Evolutionary conservation across 1,284 basidiomycete species (phyloP), one percentile per base, ranked within the genome.

Genomic region (Pulchroboletus neoregius): DNA sequence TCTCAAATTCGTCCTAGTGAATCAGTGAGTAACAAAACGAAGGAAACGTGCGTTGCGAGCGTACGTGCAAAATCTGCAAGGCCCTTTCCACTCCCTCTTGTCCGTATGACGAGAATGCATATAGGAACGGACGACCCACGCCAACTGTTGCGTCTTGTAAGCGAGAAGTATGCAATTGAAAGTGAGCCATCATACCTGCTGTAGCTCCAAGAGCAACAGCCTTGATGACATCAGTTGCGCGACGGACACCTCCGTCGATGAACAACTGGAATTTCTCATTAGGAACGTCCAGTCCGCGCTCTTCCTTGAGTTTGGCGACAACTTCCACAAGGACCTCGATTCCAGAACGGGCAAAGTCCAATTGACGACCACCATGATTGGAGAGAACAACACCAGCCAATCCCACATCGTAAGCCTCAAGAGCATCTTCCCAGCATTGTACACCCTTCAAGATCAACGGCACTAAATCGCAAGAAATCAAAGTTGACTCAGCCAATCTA

Each of bases 381-480:
- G 89, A 91, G 23, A 93, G 78, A 3, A 96, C 94, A 40, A 95
- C 80, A 7, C 94, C 94, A 3, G 84, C 82, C 35, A 88, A 69
- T 5, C 90, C 89, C 0, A 71, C 69, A 58, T 97, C 93, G 56
- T 92, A 93, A 3, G 94, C 94, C 58, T 84, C 73, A 1, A 97
- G 76, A 0, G 91, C 90, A 63, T 97, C 93, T 79, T 95, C 92
- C 90, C 91, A 94, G 57, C 84, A 84, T 66, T 94, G 92, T 2
- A 96, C 89, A 46, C 94, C 92, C 67, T 97, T 98, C 43, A 97
- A 72, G 50, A 96, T 82, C 48, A 98, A 72, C 12, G 94, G 92
- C 89, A 96, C 85, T 87, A 57, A 4, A 30, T 28, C 40, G 22
- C 44, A 42, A 24, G 10, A 24, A 12, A 22, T 50, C 23, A 48